phyloP scores from a whole-genome alignment of 73 alveolate genomes.

The Uronychia setigera region DNA sequence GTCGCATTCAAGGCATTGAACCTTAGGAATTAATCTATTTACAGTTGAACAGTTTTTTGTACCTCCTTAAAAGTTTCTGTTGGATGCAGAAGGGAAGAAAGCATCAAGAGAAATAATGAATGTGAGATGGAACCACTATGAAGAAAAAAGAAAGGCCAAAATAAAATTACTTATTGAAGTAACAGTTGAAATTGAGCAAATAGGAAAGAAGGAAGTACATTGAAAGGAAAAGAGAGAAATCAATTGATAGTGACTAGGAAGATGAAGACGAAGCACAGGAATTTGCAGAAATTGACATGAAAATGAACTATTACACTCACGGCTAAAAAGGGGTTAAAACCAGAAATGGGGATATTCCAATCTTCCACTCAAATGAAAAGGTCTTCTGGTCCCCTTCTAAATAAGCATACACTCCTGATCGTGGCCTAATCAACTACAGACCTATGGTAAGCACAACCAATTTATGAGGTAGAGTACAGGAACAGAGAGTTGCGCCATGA shows the following conservation, averaged over 20 bases:
- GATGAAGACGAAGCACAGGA: not conserved
- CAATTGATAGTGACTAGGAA: not conserved
- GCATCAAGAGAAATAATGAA: not conserved
- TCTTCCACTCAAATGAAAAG: not conserved
- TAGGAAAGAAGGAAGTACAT: slow-evolving; percentile 41
- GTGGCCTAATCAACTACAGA: too few species aligned
- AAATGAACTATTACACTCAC: not conserved
- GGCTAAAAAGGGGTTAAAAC: not conserved
- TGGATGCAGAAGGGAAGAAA: slow-evolving; percentile 17
- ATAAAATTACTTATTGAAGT: slow-evolving; percentile 33
- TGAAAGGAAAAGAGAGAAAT: not conserved
- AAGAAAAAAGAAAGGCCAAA: slow-evolving; percentile 50
- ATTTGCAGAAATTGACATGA: not conserved
- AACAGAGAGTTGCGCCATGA: slow-evolving; percentile 21
- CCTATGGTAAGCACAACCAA: slow-evolving; percentile 16
- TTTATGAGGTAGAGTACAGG: slow-evolving; percentile 9
- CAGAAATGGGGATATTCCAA: not conserved
- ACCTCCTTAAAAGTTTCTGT: slow-evolving; percentile 37
- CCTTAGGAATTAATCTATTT: slow-evolving; percentile 71
- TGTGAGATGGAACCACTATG: slow-evolving; percentile 47
- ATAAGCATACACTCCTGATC: not conserved
- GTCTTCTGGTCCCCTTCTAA: not conserved
- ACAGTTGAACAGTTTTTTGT: too few species aligned
- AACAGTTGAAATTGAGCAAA: slow-evolving; percentile 6
- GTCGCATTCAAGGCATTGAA: slow-evolving; percentile 72